These are phyloP conservation scores for Magnusiomyces ingens DNA, from an alignment of 1,139 yeast species.

Conservation along the genomic window DNA sequence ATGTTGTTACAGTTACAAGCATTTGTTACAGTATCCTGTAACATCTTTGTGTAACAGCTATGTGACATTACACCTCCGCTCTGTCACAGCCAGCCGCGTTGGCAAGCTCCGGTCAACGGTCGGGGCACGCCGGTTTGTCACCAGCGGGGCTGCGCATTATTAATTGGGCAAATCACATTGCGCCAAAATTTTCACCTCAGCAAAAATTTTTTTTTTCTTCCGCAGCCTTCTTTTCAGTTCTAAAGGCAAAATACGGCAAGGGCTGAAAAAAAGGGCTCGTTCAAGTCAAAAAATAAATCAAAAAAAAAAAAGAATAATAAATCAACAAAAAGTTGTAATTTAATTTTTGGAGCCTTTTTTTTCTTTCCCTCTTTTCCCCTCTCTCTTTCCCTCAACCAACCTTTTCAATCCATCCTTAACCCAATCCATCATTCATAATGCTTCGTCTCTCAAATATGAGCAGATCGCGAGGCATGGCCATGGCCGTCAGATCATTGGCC, in stretches of 20 bases:
- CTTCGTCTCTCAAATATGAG: not conserved
- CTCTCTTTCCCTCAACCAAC: not conserved
- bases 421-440: not conserved
- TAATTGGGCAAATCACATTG: conserved; percentile 1
- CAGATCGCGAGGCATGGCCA: conserved; percentile 1
- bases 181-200: not conserved
- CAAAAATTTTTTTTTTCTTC: not conserved
- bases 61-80: not conserved
- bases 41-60: not conserved
- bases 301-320: not conserved
- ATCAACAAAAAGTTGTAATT: not conserved
- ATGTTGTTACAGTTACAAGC: not conserved
- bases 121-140: no score
- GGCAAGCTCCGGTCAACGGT: no score
- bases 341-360: not conserved
- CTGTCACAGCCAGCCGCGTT: not conserved
- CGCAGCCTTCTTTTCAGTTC: no score
- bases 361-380: not conserved
- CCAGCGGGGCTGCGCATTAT: not conserved
- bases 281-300: not conserved
- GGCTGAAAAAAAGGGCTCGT: no score
- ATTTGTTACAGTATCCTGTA: not conserved
- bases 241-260: no score
- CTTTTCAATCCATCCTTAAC: not conserved
- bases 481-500: not conserved